Base-by-base conservation (phyloP, 805 yeast genomes). In the Kuraishia piskuri region DNA sequence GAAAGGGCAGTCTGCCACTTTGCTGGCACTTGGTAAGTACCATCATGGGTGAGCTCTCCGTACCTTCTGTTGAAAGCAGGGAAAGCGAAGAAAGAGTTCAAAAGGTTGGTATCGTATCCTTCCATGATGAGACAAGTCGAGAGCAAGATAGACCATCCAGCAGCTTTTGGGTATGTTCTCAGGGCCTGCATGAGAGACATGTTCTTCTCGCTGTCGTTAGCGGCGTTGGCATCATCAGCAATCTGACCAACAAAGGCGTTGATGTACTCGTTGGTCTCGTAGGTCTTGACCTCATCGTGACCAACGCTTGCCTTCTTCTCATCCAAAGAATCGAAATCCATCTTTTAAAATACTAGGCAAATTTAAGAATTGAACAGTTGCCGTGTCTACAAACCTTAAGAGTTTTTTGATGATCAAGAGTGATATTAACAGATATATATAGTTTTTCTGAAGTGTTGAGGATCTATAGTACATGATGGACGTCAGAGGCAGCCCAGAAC, bases 51-150 rank as follows among this genome's bases (percentile, higher is more conserved):
- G 14, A 58, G 61, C n/a, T 58, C 59, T 24, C 83, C 83, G 55
- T 70, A 78, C 57, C 70, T 69, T 51, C 60, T 60, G 44, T 63
- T 64, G 56, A 78, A 78, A 21, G 75, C 69, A 2, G 78, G 78
- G 61, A 74, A 68, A 4, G 74, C 79, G 62, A 66, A 77, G 60
- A 78, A 50, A 21, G 57, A 72, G 2, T 77, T 66, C 52, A 77
- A 64, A 50, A 78, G 62, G 52, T 66, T 68, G 25, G 69, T 64
- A 58, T 77, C 81, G 63, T 74, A 77, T 26, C 81, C 82, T 54
- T 73, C 78, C 80, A 76, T 76, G 50, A 77, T 61, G 53, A 77
- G 66, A 24, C 77, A 72, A 8, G 73, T 57, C 7, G 78, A 68
- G 50, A 77, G 63, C 45, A 76, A 62, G 23, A 74, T 55, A 2